Percentiles rank a stretch among this genome's conserved stretches.
Evolutionary conservation across 192 early-diverging fungal species (phyloP).

Genomic region (Mortierella claussenii): DNA sequence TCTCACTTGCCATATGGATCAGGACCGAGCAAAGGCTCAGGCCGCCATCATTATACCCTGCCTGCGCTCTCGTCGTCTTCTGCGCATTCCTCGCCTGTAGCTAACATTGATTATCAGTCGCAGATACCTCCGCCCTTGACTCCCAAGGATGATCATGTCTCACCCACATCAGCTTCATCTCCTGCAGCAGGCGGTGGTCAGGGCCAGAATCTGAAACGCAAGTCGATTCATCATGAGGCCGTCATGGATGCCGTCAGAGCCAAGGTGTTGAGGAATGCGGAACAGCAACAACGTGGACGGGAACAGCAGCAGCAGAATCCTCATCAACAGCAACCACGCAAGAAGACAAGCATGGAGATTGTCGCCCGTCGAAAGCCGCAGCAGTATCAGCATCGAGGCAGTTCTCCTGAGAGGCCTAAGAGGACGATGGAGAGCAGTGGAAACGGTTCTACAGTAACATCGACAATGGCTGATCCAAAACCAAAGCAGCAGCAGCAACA

Average conservation of each 20-base stretch:
- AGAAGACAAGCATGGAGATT: constrained; percentile 14
- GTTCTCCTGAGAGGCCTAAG: constrained; percentile 21
- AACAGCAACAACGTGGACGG: constrained; percentile 29
- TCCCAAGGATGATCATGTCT: constrained; percentile 41
- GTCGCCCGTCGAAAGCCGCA: constrained; percentile 16
- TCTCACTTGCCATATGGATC: not conserved
- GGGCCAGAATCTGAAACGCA: constrained; percentile 46
- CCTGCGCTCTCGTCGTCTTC: constrained; percentile 16
- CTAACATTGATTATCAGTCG: constrained; percentile 37
- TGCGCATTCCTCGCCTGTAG: constrained; percentile 39
- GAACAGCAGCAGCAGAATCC: constrained; percentile 25
- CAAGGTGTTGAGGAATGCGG: constrained; percentile 54
- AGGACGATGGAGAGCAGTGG: constrained; percentile 1
- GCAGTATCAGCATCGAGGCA: constrained; percentile 3
- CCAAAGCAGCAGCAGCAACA: constrained; percentile 1
- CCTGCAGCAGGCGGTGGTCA: constrained; percentile 21
- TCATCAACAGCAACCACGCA: constrained; percentile 21
- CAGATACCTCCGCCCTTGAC: constrained; percentile 49
- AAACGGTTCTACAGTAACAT: not conserved
- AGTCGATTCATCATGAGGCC: constrained; percentile 56
- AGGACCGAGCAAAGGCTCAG: constrained; percentile 13
- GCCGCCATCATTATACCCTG: constrained; percentile 29
- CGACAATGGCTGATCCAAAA: constrained; percentile 17
- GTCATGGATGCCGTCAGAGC: constrained; percentile 57
- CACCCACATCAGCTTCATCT: constrained; percentile 37